Conservation (phyloP, 371 early-diverging fungal species). For the Blakeslea trispora region DNA sequence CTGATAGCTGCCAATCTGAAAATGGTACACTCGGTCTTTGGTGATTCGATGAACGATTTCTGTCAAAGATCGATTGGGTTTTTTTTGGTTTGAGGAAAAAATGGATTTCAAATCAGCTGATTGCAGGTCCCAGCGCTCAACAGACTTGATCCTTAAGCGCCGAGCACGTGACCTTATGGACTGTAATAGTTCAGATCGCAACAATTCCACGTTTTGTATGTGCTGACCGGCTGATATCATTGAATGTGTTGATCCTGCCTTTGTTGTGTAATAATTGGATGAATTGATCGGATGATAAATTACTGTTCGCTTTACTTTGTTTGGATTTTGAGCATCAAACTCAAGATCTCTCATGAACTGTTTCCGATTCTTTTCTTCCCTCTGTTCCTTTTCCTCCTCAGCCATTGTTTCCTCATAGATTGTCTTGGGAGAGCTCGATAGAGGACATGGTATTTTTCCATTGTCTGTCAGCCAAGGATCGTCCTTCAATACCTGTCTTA, state of each 20-base stretch:
- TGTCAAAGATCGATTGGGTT: slow-evolving; percentile 18
- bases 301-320: slow-evolving; percentile 26
- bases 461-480: slow-evolving; percentile 58
- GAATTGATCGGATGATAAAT: slow-evolving; percentile 49
- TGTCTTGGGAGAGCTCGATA: slow-evolving; percentile 14
- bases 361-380: slow-evolving; percentile 14
- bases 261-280: slow-evolving; percentile 45
- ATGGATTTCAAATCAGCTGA: slow-evolving; percentile 20
- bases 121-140: slow-evolving; percentile 35
- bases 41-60: slow-evolving; percentile 38
- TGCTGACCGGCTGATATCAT: slow-evolving; percentile 2
- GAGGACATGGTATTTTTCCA: slow-evolving; percentile 30
- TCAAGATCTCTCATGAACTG: slow-evolving; percentile 21
- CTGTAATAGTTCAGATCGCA: slow-evolving; percentile 45
- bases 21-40: slow-evolving; percentile 42
- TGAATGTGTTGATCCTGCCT: slow-evolving; percentile 12
- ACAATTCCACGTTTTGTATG: slow-evolving; percentile 35
- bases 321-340: slow-evolving; percentile 6
- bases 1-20: slow-evolving; percentile 23
- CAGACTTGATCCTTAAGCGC: slow-evolving; percentile 35
- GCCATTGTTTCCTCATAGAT: slow-evolving; percentile 25
- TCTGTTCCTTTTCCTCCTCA: slow-evolving; percentile 23
- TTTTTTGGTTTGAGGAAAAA: slow-evolving; percentile 19
- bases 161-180: slow-evolving; percentile 35
- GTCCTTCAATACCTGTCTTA: slow-evolving; percentile 47